These are phyloP conservation scores for Periglandula ipomoeae DNA, from an alignment of 2,329 filamentous ascomycete genomes.

Conservation along the genomic window DNA sequence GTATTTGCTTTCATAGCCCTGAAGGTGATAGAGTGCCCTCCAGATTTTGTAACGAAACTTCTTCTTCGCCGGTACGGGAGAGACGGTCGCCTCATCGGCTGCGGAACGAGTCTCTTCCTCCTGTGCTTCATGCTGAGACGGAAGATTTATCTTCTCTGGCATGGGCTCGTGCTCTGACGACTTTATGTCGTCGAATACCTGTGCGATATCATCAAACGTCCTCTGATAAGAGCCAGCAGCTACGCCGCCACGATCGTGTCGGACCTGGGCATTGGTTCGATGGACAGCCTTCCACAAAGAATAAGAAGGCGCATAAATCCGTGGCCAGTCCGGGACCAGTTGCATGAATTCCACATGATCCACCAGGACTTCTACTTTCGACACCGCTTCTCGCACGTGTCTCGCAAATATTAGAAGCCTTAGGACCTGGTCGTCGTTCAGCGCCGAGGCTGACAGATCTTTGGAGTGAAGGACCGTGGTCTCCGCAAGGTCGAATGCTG, in stretches of 20 bases:
- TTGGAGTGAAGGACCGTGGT: slow-evolving; percentile 34
- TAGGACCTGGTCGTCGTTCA: slow-evolving; percentile 39
- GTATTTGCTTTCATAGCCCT: slow-evolving; percentile 49
- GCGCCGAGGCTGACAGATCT: slow-evolving; percentile 35
- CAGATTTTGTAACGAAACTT: slow-evolving; percentile 38
- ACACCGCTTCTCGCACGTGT: slow-evolving; percentile 42
- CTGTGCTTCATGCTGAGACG: background rate
- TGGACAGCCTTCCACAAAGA: slow-evolving; percentile 43
- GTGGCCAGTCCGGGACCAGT: slow-evolving; percentile 27
- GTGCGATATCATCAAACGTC: slow-evolving; percentile 35
- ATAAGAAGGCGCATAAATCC: slow-evolving; percentile 42
- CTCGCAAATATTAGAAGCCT: slow-evolving; percentile 46
- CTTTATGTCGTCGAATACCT: slow-evolving; percentile 33
- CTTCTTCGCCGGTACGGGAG: slow-evolving; percentile 22
- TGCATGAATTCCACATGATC: slow-evolving; percentile 39
- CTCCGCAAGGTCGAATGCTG: slow-evolving; percentile 38
- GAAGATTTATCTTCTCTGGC: background rate
- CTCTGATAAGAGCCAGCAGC: slow-evolving; percentile 42
- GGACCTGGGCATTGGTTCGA: slow-evolving; percentile 45
- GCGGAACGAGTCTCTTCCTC: background rate
- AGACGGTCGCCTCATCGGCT: background rate
- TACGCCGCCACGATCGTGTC: slow-evolving; percentile 49
- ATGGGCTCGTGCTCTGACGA: slow-evolving; percentile 22
- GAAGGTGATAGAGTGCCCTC: slow-evolving; percentile 40
- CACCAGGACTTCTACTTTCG: slow-evolving; percentile 36